phyloP scores from a whole-genome alignment of 345 rosid genomes.

The Eucalyptus marginata region DNA sequence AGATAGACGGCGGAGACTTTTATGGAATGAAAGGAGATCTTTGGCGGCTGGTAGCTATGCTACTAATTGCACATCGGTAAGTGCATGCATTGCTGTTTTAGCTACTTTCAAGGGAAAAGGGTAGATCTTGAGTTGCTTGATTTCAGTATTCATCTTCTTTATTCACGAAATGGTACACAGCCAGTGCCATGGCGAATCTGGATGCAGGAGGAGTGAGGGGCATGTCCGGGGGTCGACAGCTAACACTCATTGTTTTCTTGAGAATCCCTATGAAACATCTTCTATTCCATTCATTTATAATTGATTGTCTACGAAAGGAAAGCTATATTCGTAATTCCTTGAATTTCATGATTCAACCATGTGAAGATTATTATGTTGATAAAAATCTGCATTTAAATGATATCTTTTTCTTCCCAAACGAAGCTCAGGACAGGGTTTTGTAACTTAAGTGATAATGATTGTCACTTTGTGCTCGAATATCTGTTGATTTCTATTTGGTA shows the following conservation, averaged over 20 bases:
- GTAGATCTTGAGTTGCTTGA: background rate
- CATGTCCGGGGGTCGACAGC: background rate
- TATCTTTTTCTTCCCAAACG: background rate
- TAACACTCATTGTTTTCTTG: background rate
- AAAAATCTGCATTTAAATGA: background rate
- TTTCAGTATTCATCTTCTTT: background rate
- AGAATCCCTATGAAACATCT: background rate
- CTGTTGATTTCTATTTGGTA: background rate
- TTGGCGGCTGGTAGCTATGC: conserved; percentile 18
- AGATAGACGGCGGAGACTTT: conserved; percentile 37
- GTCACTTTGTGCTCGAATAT: background rate
- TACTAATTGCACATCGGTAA: conserved; percentile 40
- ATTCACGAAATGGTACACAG: background rate
- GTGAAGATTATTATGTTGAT: background rate
- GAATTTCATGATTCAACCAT: background rate
- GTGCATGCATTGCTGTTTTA: background rate
- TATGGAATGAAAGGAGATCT: conserved; percentile 46
- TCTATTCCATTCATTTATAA: background rate
- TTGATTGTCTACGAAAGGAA: background rate
- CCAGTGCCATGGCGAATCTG: background rate
- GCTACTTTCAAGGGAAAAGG: background rate
- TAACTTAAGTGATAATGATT: background rate
- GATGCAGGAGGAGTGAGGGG: background rate
- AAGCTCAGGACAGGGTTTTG: conserved; percentile 24
- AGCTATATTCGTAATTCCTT: background rate